Conservation (phyloP, 2,329 filamentous ascomycete species). For the Myriosclerotinia scirpicola region DNA sequence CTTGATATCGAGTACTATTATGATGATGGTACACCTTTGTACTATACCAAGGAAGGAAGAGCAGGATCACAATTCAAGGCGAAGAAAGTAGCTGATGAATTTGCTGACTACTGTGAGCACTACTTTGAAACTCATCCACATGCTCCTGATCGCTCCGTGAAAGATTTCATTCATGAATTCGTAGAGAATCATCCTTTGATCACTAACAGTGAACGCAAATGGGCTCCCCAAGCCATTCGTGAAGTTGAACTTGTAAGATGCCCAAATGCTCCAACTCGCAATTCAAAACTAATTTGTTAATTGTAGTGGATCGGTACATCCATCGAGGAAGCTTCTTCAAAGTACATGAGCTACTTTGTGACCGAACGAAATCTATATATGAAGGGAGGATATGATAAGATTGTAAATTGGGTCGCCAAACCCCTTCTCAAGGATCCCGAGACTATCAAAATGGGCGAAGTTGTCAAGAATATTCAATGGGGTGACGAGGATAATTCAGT, state of each 20-base stretch:
- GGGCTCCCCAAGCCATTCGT: conserved; percentile 47
- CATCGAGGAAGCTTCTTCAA: conserved; percentile 45
- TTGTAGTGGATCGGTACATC: conserved; percentile 45
- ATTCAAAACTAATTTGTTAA: not conserved
- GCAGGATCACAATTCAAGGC: conserved; percentile 48
- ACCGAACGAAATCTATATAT: conserved; percentile 48
- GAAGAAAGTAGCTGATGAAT: conserved; percentile 49
- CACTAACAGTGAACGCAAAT: conserved; percentile 45
- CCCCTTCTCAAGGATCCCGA: conserved; percentile 41
- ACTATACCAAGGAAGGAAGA: conserved; percentile 46
- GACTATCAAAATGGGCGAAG: conserved; percentile 43
- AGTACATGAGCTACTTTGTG: conserved; percentile 46
- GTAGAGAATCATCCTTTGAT: conserved; percentile 45
- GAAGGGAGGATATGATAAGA: conserved; percentile 48
- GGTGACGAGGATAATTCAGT: conserved; percentile 39
- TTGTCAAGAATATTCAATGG: conserved; percentile 45
- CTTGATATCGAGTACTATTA: conserved; percentile 48
- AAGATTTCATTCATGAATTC: conserved; percentile 45
- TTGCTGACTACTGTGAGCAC: conserved; percentile 46
- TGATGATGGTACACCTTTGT: conserved; percentile 46
- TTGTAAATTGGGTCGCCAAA: conserved; percentile 45
- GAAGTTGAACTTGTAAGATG: conserved; percentile 43
- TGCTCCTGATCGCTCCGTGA: conserved; percentile 44
- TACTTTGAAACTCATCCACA: conserved; percentile 45
- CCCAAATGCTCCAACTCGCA: not conserved